Conservation (phyloP, 2,329 filamentous ascomycete genomes). For the Didymella pomorum region DNA sequence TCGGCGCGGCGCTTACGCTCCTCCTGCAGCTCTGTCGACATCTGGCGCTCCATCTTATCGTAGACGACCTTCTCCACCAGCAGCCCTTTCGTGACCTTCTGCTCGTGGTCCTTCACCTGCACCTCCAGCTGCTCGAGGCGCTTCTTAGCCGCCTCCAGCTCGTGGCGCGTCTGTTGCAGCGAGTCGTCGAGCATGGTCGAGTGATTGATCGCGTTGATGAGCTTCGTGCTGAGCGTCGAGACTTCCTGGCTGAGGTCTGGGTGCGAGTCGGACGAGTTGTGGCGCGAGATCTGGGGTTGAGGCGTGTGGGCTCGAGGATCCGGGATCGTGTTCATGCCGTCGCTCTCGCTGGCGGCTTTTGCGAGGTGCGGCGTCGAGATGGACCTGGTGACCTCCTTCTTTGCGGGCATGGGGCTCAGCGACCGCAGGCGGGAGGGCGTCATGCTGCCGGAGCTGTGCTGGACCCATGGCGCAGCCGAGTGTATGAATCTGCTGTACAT, state of each 20-base stretch:
- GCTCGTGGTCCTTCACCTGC: conserved; percentile 73
- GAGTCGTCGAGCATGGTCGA: conserved; percentile 92
- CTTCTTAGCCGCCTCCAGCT: conserved; percentile 76
- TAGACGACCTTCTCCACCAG: conserved; percentile 77
- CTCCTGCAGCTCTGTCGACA: conserved; percentile 53
- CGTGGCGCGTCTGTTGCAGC: conserved; percentile 80
- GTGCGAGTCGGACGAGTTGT: conserved; percentile 60
- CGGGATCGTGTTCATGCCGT: conserved; percentile 74
- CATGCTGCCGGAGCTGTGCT: conserved; percentile 43
- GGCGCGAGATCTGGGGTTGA: conserved; percentile 41
- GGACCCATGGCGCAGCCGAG: conserved; percentile 47
- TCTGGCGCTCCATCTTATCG: conserved; percentile 62
- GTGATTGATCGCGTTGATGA: conserved; percentile 97
- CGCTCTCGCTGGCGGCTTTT: conserved; percentile 52
- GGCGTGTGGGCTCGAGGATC: conserved; percentile 57
- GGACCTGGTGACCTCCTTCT: conserved; percentile 50
- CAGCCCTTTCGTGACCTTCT: conserved; percentile 73
- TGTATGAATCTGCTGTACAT: conserved; percentile 41
- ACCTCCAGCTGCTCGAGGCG: conserved; percentile 73
- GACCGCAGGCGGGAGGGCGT: conserved; percentile 49
- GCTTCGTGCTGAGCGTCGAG: conserved; percentile 88
- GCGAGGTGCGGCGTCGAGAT: conserved; percentile 49
- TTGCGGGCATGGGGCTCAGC: conserved; percentile 43
- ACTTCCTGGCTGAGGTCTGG: conserved; percentile 78
- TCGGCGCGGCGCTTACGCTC: conserved; percentile 52